Base-by-base conservation (phyloP, 164 flowering plant genomes). In the Tetrastigma voinierianum region DNA sequence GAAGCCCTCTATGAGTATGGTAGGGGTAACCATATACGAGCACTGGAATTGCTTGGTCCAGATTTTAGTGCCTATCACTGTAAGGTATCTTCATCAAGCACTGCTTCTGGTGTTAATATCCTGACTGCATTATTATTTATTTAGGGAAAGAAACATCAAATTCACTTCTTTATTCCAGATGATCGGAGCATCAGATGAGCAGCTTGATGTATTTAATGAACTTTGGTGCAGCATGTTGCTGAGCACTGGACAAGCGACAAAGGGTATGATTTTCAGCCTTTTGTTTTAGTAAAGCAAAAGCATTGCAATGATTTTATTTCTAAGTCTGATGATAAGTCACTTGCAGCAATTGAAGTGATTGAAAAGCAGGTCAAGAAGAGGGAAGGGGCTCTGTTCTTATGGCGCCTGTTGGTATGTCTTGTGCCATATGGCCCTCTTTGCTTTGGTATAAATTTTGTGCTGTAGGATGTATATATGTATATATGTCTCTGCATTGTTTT, bases 161-260 rank as follows among this genome's bases (percentile, higher is more conserved):
- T 53, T 24, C 32, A 6, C 49, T 67, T 57, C 47, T 21, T 56
- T 23, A 32, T 61, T 64, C 51, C 67, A 89, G 96, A 76, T 86
- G 70, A 81, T 89, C 23, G 98, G 97, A 24, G 98, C 96, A 73
- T 93, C 98, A 11, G 96, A 84, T 73, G 96, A 93, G 69, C 98
- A 90, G 66, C 80, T 88, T 46, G 97, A 93, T 64, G 96, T 93
- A 17, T 93, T 93, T 66, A 87, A 82, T 54, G 96, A 93, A 78
- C 80, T 93, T 69, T 88, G 89, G 86, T 87, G 70, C 65, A 66
- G 32, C 58, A 49, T 88, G 78, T 63, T 93, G 71, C 72, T 91
- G 55, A 74, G 79, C 24, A 80, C 81, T n/a, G 90, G 95, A 73
- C 72, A 70, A 67, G 70, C 66, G 23, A 23, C 47, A 5, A 73